Evolutionary conservation across 495 filamentous ascomycete species (phyloP).

Genomic region (Lophiotrema nucula): DNA sequence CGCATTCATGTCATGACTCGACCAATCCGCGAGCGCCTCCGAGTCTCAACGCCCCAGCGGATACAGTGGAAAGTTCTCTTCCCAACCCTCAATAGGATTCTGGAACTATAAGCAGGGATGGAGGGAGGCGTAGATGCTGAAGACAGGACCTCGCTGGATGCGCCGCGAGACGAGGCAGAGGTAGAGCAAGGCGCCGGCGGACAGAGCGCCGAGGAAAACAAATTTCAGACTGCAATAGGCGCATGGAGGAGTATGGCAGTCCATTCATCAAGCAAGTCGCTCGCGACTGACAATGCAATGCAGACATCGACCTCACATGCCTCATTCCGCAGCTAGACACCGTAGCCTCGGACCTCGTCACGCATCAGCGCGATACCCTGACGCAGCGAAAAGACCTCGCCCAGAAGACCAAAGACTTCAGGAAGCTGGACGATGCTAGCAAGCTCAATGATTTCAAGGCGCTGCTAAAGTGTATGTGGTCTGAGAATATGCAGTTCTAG

Average conservation of each 20-base stretch:
- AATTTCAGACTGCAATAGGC: slow-evolving; percentile 92
- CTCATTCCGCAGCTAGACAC: slow-evolving; percentile 86
- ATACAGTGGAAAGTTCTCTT: too few relatives aligned
- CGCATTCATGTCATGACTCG: background rate
- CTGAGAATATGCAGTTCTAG: background rate
- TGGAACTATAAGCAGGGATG: too few relatives aligned
- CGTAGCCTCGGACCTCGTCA: slow-evolving; percentile 87
- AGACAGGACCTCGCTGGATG: slow-evolving; percentile 28
- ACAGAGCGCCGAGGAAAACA: slow-evolving; percentile 60
- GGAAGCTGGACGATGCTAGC: slow-evolving; percentile 86
- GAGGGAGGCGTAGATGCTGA: slow-evolving; percentile 27
- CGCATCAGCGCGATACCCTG: slow-evolving; percentile 85
- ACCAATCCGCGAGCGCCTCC: background rate
- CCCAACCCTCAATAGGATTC: too few relatives aligned
- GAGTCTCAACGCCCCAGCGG: too few relatives aligned
- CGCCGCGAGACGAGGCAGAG: slow-evolving; percentile 11
- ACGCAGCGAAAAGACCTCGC: slow-evolving; percentile 95
- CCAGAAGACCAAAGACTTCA: slow-evolving; percentile 97
- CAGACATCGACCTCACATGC: slow-evolving; percentile 84
- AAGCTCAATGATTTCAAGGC: slow-evolving; percentile 87
- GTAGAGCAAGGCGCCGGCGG: background rate
- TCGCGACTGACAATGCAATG: background rate
- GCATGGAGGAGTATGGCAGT: slow-evolving; percentile 82
- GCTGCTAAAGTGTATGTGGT: slow-evolving; percentile 70
- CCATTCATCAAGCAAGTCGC: background rate